phyloP scores from a whole-genome alignment of 306 rosid genomes.

The Malus orientalis region DNA sequence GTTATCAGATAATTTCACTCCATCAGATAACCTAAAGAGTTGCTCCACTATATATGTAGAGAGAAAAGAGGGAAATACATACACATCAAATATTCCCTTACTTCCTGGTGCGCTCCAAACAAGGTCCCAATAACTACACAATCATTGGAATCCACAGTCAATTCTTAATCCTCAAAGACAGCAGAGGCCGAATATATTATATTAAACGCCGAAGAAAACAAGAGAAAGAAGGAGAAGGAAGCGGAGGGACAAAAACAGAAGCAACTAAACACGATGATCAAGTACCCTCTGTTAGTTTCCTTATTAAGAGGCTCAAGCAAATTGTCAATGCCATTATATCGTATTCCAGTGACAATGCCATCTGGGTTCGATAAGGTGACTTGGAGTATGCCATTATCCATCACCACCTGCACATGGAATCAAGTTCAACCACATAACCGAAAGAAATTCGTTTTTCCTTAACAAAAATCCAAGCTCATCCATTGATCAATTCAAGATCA shows the following conservation, averaged over 20 bases:
- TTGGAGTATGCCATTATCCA: conserved; percentile 90
- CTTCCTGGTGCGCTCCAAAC: conserved; percentile 86
- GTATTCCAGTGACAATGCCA: conserved; percentile 78
- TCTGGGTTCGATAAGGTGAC: conserved; percentile 78
- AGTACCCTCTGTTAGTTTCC: conserved; percentile 80
- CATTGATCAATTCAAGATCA: background rate
- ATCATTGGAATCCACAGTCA: conserved; percentile 28
- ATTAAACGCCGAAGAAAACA: background rate
- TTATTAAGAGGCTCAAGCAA: conserved; percentile 81
- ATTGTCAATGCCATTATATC: conserved; percentile 68
- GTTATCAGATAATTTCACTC: conserved; percentile 13
- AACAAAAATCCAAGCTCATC: background rate
- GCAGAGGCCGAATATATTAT: background rate
- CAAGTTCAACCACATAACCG: conserved; percentile 4
- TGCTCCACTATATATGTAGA: background rate
- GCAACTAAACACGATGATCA: background rate
- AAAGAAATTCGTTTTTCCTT: background rate
- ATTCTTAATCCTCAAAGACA: conserved; percentile 3
- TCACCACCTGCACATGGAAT: conserved; percentile 59
- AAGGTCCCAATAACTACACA: conserved; percentile 93
- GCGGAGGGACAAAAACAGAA: background rate
- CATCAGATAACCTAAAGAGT: conserved; percentile 2
- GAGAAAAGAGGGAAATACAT: conserved; percentile 29
- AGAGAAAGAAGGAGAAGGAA: background rate
- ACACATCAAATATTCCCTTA: conserved; percentile 91